Base-by-base conservation (phyloP, 2,329 filamentous ascomycete species). In the Penicillium glabrum region DNA sequence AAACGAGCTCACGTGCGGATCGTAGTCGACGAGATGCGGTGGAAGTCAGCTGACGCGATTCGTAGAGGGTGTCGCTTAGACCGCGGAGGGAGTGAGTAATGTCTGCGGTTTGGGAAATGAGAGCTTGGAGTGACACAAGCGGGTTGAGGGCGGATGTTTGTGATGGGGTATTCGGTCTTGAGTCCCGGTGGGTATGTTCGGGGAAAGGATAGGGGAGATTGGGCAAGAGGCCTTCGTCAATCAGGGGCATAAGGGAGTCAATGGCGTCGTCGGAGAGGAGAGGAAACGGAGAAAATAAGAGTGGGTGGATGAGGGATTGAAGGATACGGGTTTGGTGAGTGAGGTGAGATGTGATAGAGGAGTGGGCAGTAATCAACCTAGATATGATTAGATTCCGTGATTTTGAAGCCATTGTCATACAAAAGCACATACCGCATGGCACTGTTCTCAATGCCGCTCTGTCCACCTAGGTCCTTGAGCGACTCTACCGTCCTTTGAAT, bases 61-160 rank as follows among this genome's bases (percentile, higher is more conserved):
- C 96, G 75, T 98, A 93, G 33, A 99, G 81, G 3, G 91, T 93
- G 72, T 99, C 95, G 7, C 90, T 91, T 5, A 99, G 81, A 63
- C 91, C 89, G 65, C 91, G 91, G 46, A 99, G 83, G 7, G 91
- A 90, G 67, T 91, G 85, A 9, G 93, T 85, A 27, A 93, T 79
- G 60, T 92, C 89, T 26, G 84, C 80, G 0, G 89, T 93, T 61
- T 90, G 81, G 7, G 84, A 81, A 69, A 91, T 87, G 51, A 93
- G 81, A 23, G 85, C 82, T 56, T 86, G 82, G 46, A 93, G 77
- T 10, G 89, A 90, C 64, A 82, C 81, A 64, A 89, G 83, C 69
- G 60, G 88, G 51, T 77, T 72, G n/a, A 67, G 54, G 27, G 65
- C 44, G 27, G 69, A 55, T 19, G 67, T 61, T 45, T 70, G 70